Base-by-base conservation (phyloP, 768 basidiomycete genomes). In the Pisolithus microcarpus region DNA sequence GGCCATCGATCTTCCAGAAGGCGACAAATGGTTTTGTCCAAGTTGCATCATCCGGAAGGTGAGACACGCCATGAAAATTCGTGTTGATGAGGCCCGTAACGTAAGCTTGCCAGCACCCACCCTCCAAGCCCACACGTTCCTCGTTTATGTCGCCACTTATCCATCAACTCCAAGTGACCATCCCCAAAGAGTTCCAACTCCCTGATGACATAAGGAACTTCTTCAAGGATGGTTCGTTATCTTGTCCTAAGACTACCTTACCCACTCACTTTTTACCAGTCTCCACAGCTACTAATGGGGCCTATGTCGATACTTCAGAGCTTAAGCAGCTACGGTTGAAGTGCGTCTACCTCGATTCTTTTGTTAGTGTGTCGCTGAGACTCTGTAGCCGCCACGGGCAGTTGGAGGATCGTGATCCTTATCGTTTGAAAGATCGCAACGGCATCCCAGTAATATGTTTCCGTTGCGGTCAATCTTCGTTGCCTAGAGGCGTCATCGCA, bases 331-430 rank as follows among this genome's bases (percentile, higher is more conserved):
- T 82, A 38, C 87, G 89, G 50, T 74, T 85, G 49, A 94, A 94
- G 94, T 94, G 65, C 52, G 87, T 77, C 30, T 43, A 37, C 38
- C 34, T 48, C 46, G 53, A 10, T 56, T 50, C 36, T 38, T 24
- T 43, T 37, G 30, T 40, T 28, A 43, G 53, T 16, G 28, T 31
- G 44, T 24, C 48, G 39, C 42, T 46, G 45, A 51, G 37, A 18
- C 52, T 42, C 46, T 43, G 56, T 39, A 85, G 93, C 63, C 91
- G 91, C 24, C 85, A 85, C 62, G 91, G 91, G 26, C 85, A 91
- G 56, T 70, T 90, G 26, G 96, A 98, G 63, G 93, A 93, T 48
- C 84, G 93, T 24, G 96, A 98, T 67, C 81, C 88, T 10, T 81
- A 86, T 71, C 82, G 88, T 40, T 73, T 94, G 43, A 87, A 84